Evolutionary conservation across 2,329 filamentous ascomycete species (phyloP).

Genomic region (Thermothelomyces thermophilus): DNA sequence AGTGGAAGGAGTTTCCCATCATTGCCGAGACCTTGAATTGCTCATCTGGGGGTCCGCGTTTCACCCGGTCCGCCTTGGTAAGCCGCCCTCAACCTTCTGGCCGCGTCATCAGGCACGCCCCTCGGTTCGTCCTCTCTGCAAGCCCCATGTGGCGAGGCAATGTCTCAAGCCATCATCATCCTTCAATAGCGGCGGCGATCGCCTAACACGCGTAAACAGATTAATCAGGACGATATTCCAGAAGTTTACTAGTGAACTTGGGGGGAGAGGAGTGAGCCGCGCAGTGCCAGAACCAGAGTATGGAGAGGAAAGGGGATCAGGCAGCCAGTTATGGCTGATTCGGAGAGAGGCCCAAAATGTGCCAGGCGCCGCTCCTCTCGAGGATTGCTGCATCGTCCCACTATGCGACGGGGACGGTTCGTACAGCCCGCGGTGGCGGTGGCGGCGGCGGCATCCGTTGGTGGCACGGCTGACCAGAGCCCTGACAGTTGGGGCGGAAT

Average conservation of each 20-base stretch:
- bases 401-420: neutral
- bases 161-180: neutral
- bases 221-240: conserved; percentile 7
- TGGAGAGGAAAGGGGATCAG: neutral
- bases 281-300: conserved; percentile 14
- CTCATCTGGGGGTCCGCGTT: neutral
- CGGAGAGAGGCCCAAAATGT: neutral
- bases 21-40: neutral
- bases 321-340: neutral
- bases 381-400: neutral
- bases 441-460: neutral
- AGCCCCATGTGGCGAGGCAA: neutral
- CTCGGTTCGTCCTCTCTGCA: neutral
- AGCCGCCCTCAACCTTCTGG: neutral
- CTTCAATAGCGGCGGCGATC: conserved; percentile 15
- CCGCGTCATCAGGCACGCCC: neutral
- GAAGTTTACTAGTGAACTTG: conserved; percentile 1
- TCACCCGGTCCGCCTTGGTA: neutral
- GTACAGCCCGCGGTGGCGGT: conserved; percentile 2
- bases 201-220: conserved; percentile 11
- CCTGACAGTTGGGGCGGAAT: neutral
- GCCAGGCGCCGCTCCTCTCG: neutral
- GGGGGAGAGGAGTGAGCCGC: neutral
- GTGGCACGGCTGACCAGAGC: conserved; percentile 2
- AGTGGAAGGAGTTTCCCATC: neutral